Evolutionary conservation across 352 stramenopile genomes (phyloP).

Genomic region (Phytophthora colocasiae): DNA sequence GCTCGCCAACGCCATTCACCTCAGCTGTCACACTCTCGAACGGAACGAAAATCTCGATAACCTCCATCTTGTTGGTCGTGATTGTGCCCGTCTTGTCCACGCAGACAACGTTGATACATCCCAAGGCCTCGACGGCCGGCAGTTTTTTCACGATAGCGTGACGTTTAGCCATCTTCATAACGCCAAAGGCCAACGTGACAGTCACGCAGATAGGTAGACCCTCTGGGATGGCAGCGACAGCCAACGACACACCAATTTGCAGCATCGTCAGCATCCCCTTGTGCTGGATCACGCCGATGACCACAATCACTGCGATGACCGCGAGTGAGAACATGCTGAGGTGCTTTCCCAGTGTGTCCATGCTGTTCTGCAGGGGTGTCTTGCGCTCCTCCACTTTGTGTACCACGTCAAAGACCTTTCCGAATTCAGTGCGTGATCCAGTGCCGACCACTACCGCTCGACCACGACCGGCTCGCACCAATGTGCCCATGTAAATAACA

Average conservation of each 20-base stretch:
- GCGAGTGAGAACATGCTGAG: constrained; percentile 94
- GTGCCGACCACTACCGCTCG: constrained; percentile 95
- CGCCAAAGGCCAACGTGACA: constrained; percentile 77
- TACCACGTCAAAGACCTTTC: constrained; percentile 95
- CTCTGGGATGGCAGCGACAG: constrained; percentile 80
- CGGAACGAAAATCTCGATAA: constrained; percentile 84
- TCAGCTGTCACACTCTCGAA: constrained; percentile 78
- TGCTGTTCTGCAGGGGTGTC: constrained; percentile 94
- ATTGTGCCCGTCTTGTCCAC: constrained; percentile 97
- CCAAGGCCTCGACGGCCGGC: constrained; percentile 83
- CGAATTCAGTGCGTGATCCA: constrained; percentile 96
- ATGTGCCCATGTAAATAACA: constrained; percentile 97
- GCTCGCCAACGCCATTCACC: constrained; percentile 65
- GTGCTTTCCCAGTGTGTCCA: constrained; percentile 97
- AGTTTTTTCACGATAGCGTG: constrained; percentile 92
- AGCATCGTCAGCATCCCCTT: constrained; percentile 96
- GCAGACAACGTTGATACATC: constrained; percentile 93
- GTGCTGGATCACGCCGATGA: constrained; percentile 92
- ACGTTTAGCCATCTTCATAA: constrained; percentile 89
- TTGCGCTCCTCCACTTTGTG: constrained; percentile 93
- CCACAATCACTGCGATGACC: constrained; percentile 94
- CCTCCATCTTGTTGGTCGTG: constrained; percentile 91
- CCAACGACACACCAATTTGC: constrained; percentile 94
- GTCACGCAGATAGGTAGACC: constrained; percentile 85
- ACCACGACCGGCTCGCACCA: constrained; percentile 93